Evolutionary conservation across 208 protist species (phyloP).

Genomic region (Trichomonas vaginalis): DNA sequence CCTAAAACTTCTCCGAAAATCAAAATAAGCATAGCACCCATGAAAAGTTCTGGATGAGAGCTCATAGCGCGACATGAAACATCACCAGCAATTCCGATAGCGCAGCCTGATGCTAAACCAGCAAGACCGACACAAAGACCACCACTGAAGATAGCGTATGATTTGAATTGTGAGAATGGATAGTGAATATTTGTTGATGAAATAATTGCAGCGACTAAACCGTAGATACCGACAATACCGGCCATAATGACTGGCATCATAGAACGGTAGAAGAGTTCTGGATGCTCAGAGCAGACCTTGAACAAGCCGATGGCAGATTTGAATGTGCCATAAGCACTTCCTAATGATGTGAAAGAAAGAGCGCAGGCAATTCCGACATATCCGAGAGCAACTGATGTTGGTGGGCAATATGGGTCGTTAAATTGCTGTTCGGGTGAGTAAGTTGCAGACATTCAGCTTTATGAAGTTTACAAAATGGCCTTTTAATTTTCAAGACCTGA

Average conservation of each 20-base stretch:
- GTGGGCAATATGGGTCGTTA: neutral
- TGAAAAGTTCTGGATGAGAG: neutral
- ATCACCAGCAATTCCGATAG: neutral
- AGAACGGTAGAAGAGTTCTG: neutral
- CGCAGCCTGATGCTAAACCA: neutral
- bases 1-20: neutral
- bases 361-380: neutral
- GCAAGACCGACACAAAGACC: neutral
- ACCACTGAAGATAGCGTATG: neutral
- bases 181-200: neutral
- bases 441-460: too few species aligned
- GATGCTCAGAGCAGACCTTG: neutral
- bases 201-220: neutral
- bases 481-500: too few species aligned
- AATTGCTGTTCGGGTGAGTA: neutral
- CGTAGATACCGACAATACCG: neutral
- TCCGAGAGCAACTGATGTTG: neutral
- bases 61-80: neutral
- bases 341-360: neutral
- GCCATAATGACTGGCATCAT: neutral
- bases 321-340: neutral
- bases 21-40: conserved; percentile 2
- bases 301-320: neutral
- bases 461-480: too few species aligned
- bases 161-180: neutral